Percentiles rank a stretch among this genome's conserved stretches.
These are phyloP conservation scores for Escovopsis sp. DNA, from an alignment of 2,329 filamentous ascomycete genomes.

Conservation along the genomic window DNA sequence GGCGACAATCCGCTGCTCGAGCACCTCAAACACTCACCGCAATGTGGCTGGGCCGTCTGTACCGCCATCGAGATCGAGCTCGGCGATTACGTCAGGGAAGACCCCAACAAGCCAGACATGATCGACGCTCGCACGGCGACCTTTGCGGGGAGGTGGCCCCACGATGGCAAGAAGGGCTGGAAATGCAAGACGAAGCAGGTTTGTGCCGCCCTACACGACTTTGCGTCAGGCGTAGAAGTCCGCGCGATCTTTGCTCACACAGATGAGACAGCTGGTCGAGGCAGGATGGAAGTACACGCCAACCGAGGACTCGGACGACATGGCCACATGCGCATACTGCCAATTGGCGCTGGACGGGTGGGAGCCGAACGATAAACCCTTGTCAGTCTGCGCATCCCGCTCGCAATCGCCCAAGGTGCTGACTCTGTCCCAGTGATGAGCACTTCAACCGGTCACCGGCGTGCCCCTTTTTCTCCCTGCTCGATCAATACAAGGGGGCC, in stretches of 20 bases:
- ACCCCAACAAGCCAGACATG: conserved; percentile 60
- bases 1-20: conserved; percentile 72
- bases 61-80: conserved; percentile 46
- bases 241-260: neutral
- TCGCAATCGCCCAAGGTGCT: neutral
- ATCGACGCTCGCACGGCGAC: conserved; percentile 66
- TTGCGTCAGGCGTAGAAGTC: too few relatives aligned
- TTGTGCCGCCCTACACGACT: neutral
- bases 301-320: conserved; percentile 67
- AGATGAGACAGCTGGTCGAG: conserved; percentile 55
- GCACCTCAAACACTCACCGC: conserved; percentile 67
- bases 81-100: conserved; percentile 49
- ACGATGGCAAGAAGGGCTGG: conserved; percentile 80
- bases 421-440: conserved; percentile 49
- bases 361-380: conserved; percentile 83
- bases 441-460: conserved; percentile 65
- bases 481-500: conserved; percentile 36
- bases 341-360: conserved; percentile 81
- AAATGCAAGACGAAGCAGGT: conserved; percentile 82
- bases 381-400: conserved; percentile 34
- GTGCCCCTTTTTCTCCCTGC: conserved; percentile 70
- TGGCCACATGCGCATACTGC: conserved; percentile 85
- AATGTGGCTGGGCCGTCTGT: conserved; percentile 79
- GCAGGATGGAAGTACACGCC: conserved; percentile 93
- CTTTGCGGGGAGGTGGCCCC: conserved; percentile 75